These are phyloP conservation scores for Didymella segeticola DNA, from an alignment of 2,329 filamentous ascomycete species.

Conservation along the genomic window DNA sequence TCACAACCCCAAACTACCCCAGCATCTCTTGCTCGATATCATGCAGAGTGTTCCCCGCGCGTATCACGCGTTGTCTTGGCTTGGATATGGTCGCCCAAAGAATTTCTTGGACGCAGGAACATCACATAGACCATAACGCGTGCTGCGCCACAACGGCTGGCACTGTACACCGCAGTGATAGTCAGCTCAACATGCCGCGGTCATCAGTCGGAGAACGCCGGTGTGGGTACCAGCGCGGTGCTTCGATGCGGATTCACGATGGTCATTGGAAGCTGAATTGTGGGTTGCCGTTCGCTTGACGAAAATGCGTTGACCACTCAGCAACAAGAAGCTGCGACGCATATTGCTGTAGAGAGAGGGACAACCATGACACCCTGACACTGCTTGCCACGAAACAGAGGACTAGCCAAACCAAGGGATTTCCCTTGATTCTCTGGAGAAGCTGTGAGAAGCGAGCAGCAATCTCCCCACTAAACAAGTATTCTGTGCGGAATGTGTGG, in stretches of 20 bases:
- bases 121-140: slow-evolving; percentile 21
- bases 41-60: slow-evolving; percentile 14
- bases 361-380: neutral
- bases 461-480: neutral
- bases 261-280: slow-evolving; percentile 14
- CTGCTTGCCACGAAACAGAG: neutral
- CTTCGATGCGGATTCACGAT: slow-evolving; percentile 6
- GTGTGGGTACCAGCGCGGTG: slow-evolving; percentile 4
- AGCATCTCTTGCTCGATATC: slow-evolving; percentile 6
- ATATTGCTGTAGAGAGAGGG: slow-evolving; percentile 2
- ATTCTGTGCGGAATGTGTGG: neutral
- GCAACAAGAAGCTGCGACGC: slow-evolving; percentile 5
- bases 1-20: neutral
- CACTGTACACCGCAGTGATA: slow-evolving; percentile 2
- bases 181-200: neutral
- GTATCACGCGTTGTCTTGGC: slow-evolving; percentile 27
- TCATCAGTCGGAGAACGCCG: slow-evolving; percentile 13
- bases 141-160: slow-evolving; percentile 16
- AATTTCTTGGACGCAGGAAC: slow-evolving; percentile 18
- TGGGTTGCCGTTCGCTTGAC: slow-evolving; percentile 13
- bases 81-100: neutral
- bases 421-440: neutral
- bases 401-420: neutral
- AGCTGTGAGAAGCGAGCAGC: neutral
- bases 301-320: slow-evolving; percentile 9